Conservation (phyloP, 2,329 filamentous ascomycete species). For the Aspergillus quadricinctus region DNA sequence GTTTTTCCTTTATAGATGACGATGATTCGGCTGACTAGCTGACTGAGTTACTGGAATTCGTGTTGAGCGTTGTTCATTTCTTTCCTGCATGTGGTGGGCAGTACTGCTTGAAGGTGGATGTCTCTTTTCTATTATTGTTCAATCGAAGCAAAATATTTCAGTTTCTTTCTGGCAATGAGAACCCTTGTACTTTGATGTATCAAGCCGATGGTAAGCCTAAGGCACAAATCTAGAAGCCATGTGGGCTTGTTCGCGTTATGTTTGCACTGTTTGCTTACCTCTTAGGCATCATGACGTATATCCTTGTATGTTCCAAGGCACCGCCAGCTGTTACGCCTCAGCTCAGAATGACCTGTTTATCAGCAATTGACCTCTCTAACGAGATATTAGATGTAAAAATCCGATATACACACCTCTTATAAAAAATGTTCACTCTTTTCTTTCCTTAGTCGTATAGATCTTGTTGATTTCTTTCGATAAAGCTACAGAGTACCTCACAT, state of each 20-base stretch:
- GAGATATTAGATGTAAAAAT: neutral
- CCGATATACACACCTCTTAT: neutral
- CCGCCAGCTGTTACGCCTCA: neutral
- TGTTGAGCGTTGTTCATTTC: neutral
- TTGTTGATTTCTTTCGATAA: neutral
- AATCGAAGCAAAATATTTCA: neutral
- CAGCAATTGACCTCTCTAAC: neutral
- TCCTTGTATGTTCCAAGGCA: neutral
- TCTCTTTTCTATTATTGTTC: neutral
- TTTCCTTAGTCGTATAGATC: neutral
- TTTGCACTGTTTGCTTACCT: neutral
- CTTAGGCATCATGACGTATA: slow-evolving; percentile 12
- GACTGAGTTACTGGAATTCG: neutral
- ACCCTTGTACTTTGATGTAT: neutral
- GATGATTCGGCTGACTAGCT: neutral
- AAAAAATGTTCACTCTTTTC: neutral
- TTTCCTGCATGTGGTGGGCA: neutral
- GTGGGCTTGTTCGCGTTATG: too few relatives aligned
- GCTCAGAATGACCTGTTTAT: neutral
- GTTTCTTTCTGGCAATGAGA: neutral
- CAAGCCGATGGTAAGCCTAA: neutral
- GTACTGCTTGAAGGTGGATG: neutral
- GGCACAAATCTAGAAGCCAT: slow-evolving; percentile 13
- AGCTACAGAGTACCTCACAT: neutral
- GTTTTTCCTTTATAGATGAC: neutral